Evolutionary conservation across 116 monocot genomes (phyloP), one percentile per base, ranked within the genome.

Genomic region (Iris pallida): DNA sequence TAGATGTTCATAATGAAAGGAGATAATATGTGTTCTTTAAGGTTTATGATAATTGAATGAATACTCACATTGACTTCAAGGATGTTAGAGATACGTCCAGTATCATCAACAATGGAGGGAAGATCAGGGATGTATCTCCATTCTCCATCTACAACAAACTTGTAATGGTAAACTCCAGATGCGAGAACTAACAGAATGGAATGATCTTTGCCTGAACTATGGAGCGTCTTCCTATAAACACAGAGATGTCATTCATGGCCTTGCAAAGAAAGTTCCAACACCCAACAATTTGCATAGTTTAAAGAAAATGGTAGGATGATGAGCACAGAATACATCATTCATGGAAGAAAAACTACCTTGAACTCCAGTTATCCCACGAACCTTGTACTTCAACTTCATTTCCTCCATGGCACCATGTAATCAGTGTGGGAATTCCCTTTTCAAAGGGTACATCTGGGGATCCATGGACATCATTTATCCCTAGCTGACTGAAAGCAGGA

Each of bases 181-280:
- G 81, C 71, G 45, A 81, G 81, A 2, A 65, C 56, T 55, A 81
- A 54, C 18, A 81, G 46, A 47, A 81, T 55, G 8, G 80, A 64
- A 72, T 82, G 78, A 66, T 93, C 93, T 66, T 89, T 93, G 12
- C 93, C 93, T 5, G 84, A 82, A 47, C 67, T 89, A 42, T 89
- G 80, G 52, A 93, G 62, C 53, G 45, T 8, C 68, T 67, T 80
- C 86, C 93, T 93, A 54, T 7, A 53, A 67, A 47, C 40, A 20
- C 8, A 30, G 59, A 59, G 8, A 30, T 30, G 30, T 30, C 30
- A 30, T 30, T 30, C 30, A 30, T 30, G 30, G 30, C 30, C 30
- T 30, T 30, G 30, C 30, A 30, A 30, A 30, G 30, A 0, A 30
- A 30, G 30, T 30, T 30, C 30, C 30, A 30, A 30, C 30, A 30